Base-by-base conservation (phyloP, 345 rosid species). In the Eucalyptus curtisii region DNA sequence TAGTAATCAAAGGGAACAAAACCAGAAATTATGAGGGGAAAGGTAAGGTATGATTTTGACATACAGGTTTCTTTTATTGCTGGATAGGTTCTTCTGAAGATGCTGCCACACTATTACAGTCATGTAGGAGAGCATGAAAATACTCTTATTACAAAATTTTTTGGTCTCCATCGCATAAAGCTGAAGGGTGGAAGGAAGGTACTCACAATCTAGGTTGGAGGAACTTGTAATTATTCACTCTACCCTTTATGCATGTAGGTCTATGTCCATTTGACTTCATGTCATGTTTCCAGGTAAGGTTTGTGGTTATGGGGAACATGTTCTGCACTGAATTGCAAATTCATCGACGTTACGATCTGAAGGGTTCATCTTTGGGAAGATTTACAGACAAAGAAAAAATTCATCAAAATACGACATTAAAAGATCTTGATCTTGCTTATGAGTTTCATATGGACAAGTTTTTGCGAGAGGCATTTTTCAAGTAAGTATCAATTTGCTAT, bases 251-350 rank as follows among this genome's bases (percentile, higher is more conserved):
- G 22, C 49, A 33, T 37, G 52, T 55, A 25, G 45, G 30, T 25
- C 49, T 27, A 44, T 37, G n/a, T 50, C 49, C 89, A 55, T 30
- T 64, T 88, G 64, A 40, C 82, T 86, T 22, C 79, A 91, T 81
- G 86, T 30, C 86, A 57, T 92, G 90, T 91, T 87, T 90, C 49
- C 90, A 98, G 99, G 99, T 97, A 89, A 96, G 96, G 37, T 98
- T 98, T 93, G 97, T 98, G 93, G 98, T 98, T 90, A 98, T 98
- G 99, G 99, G 99, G 55, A 98, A 97, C 91, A 98, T 98, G 99
- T 98, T 98, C 90, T 98, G 98, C 95, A 98, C 99, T 85, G 99
- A 97, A 91, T 91, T 97, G 87, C 93, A 94, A 90, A 98, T 98
- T 89, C 99, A 98, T 92, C 94, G 94, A 64, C 95, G 98, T 57